Percentiles rank a stretch among this genome's conserved stretches.
phyloP scores from a whole-genome alignment of 1,284 basidiomycete genomes.

The Omphalotus olearius region DNA sequence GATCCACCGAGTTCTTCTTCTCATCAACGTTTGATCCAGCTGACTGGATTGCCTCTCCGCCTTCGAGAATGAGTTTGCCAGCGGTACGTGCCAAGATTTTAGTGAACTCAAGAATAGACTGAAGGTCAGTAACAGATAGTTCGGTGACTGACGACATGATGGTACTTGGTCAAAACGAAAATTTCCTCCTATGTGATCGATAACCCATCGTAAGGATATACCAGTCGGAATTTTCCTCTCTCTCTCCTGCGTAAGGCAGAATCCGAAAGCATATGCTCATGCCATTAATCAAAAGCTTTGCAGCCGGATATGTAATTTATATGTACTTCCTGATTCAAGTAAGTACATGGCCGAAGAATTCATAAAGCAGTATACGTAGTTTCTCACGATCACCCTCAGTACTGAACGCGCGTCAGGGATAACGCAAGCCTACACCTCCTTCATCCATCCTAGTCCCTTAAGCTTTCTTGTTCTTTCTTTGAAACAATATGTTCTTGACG shows the following conservation, averaged over 20 bases:
- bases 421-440: constrained; percentile 22
- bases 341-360: no score
- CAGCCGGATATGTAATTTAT: no score
- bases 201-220: not conserved
- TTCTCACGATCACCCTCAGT: constrained; percentile 32
- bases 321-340: no score
- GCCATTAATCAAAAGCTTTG: no score
- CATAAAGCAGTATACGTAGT: no score
- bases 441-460: constrained; percentile 1
- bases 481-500: constrained; percentile 77
- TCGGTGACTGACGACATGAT: constrained; percentile 23
- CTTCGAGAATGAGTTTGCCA: constrained; percentile 69
- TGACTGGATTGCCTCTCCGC: constrained; percentile 65
- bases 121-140: constrained; percentile 47
- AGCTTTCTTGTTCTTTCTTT: constrained; percentile 19
- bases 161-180: constrained; percentile 1
- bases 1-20: constrained; percentile 90
- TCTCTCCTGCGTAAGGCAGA: not conserved
- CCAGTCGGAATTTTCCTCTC: no score
- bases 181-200: not conserved
- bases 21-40: constrained; percentile 58
- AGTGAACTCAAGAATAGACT: constrained; percentile 70
- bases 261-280: no score
- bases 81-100: constrained; percentile 67
- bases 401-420: constrained; percentile 38